A percentile compares a stretch with the other conserved stretches of the same genome.
Evolutionary conservation across 345 rosid species (phyloP).

Genomic region (Xanthoceras sorbifolium): DNA sequence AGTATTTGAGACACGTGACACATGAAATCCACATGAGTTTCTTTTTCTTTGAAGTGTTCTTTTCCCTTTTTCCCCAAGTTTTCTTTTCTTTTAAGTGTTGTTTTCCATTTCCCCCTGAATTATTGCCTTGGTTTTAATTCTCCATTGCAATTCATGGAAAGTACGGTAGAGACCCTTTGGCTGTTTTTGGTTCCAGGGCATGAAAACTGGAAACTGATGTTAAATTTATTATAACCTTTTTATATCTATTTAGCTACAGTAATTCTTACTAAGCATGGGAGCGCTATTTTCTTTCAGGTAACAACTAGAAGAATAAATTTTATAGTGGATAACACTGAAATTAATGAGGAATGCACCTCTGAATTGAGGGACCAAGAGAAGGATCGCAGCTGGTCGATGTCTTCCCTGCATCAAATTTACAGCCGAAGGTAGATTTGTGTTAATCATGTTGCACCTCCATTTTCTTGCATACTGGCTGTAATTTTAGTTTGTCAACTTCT

Average conservation of each 20-base stretch:
- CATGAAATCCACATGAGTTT: background rate
- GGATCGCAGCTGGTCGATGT: slow-evolving; percentile 84
- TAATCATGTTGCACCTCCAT: slow-evolving; percentile 8
- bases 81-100: background rate
- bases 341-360: slow-evolving; percentile 46
- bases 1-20: background rate
- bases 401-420: slow-evolving; percentile 91
- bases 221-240: background rate
- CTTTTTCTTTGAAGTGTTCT: background rate
- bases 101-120: background rate
- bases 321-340: slow-evolving; percentile 65
- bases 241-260: background rate
- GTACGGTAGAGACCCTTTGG: background rate
- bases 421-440: slow-evolving; percentile 65
- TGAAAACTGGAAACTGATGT: slow-evolving; percentile 14
- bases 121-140: background rate
- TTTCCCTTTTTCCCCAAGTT: background rate
- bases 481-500: slow-evolving; percentile 13
- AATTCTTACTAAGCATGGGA: slow-evolving; percentile 4
- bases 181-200: slow-evolving; percentile 9
- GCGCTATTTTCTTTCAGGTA: slow-evolving; percentile 51
- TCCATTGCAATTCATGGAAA: background rate
- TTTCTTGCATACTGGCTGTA: background rate
- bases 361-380: slow-evolving; percentile 62
- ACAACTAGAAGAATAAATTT: slow-evolving; percentile 91